phyloP scores from a whole-genome alignment of 192 early-diverging fungal species.

The Rhizophagus clarus region DNA sequence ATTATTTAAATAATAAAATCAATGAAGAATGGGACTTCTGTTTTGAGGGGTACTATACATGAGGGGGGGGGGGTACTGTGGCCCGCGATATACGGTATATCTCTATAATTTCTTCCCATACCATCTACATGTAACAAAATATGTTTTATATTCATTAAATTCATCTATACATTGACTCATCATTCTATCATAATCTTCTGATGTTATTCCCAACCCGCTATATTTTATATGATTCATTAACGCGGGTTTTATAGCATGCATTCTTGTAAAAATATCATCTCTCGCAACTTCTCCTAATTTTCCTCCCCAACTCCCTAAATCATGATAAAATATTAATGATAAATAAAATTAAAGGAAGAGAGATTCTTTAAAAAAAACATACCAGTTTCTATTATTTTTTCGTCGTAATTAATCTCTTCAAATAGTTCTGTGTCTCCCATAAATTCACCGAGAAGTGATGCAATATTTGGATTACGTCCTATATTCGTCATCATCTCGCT shows the following conservation, averaged over 20 bases:
- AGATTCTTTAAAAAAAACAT: background rate
- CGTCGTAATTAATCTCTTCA: background rate
- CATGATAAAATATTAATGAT: background rate
- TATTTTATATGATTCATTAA: background rate
- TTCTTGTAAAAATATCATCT: conserved; percentile 5
- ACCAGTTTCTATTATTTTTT: background rate
- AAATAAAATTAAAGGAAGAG: background rate
- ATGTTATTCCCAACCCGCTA: background rate
- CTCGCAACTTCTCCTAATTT: background rate
- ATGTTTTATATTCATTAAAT: conserved; percentile 21
- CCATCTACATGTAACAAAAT: conserved; percentile 19
- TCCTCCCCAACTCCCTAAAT: background rate
- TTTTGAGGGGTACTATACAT: too few species aligned
- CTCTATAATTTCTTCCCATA: background rate
- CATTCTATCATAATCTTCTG: conserved; percentile 17
- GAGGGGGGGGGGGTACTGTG: too few species aligned
- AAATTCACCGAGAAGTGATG: conserved; percentile 1
- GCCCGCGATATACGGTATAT: too few species aligned
- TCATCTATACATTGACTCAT: conserved; percentile 2
- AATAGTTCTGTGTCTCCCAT: background rate
- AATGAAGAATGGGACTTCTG: too few species aligned
- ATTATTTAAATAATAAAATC: too few species aligned
- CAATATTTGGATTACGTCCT: conserved; percentile 3
- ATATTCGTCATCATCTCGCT: background rate
- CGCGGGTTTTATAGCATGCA: conserved; percentile 7